These are phyloP conservation scores for Cardiospermum halicacabum DNA, from an alignment of 345 rosid genomes.

Conservation along the genomic window DNA sequence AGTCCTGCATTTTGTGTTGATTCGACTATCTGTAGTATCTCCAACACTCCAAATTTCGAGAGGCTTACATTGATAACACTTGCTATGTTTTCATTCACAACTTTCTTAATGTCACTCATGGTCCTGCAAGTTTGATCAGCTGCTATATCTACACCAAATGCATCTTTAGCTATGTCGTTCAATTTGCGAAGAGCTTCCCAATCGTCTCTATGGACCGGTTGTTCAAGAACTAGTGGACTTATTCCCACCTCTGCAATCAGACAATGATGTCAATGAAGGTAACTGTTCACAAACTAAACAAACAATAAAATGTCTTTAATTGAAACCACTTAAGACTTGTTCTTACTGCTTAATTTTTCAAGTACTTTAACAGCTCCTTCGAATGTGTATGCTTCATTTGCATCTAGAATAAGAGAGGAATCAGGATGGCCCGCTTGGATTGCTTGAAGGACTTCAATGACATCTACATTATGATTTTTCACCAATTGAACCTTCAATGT, in stretches of 20 bases:
- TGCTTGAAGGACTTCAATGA: slow-evolving; percentile 73
- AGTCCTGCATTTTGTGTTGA: slow-evolving; percentile 53
- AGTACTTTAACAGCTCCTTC: slow-evolving; percentile 77
- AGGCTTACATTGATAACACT: slow-evolving; percentile 77
- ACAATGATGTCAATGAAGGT: neutral
- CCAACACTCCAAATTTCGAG: slow-evolving; percentile 71
- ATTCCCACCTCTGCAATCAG: slow-evolving; percentile 56
- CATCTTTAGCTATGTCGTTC: slow-evolving; percentile 46
- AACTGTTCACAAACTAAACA: neutral
- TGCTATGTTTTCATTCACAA: slow-evolving; percentile 52
- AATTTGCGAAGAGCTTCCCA: slow-evolving; percentile 83
- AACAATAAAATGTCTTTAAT: neutral
- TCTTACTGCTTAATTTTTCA: slow-evolving; percentile 56
- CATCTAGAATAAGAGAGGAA: slow-evolving; percentile 83
- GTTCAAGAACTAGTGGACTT: slow-evolving; percentile 80
- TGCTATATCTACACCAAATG: slow-evolving; percentile 65
- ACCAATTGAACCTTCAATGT: slow-evolving; percentile 90
- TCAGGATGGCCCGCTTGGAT: slow-evolving; percentile 64
- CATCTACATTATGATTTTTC: slow-evolving; percentile 59
- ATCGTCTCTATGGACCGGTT: slow-evolving; percentile 86
- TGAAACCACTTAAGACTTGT: neutral
- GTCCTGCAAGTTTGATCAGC: slow-evolving; percentile 88
- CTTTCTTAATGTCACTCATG: slow-evolving; percentile 59
- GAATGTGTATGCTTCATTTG: slow-evolving; percentile 75
- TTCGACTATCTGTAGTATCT: slow-evolving; percentile 67